Base-by-base conservation (phyloP, 805 yeast species). In the Hanseniaspora thailandica region DNA sequence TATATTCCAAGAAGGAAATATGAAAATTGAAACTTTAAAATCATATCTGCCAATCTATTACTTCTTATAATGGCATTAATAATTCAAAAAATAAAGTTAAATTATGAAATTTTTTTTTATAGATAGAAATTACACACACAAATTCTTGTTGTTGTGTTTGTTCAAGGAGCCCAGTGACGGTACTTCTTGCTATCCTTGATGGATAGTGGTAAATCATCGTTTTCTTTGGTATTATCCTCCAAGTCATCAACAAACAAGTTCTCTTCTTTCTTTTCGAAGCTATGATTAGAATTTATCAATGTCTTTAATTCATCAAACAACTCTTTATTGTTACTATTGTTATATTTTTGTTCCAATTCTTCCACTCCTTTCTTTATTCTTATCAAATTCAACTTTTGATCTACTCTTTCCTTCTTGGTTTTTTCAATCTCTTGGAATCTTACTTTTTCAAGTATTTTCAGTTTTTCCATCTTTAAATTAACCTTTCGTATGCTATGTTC, bases 401-500 rank as follows among this genome's bases (percentile, higher is more conserved):
- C 86, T 59, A 81, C 84, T 60, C 82, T 85, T 61, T 80, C 82
- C 56, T 73, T 76, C 30, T 76, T 75, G 45, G 84, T 61, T 33
- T 74, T 69, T 26, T 50, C 47, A 57, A 78, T 80, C 58, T 79
- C 77, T 61, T 84, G 87, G 35, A 76, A 66, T 59, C 82, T 88
- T 54, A 79, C 78, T 62, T 74, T 77, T 64, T 84, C 93, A 45
- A 84, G 69, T 50, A 76, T 76, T 38, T 72, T 75, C 43, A 86
- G 69, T 56, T 81, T 77, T 23, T 68, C 65, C 56, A 84, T 60
- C 67, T 85, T 85, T 56, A 82, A 59, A 56, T 83, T 84, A 33
- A 85, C 71, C 60, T 83, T 81, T 52, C 76, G 74, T 55, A 82
- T 58, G 63, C 82, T 81, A 40, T 77, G 76, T 61, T 82, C 81